Base-by-base conservation (phyloP, 2,329 filamentous ascomycete genomes). In the Furcasterigmium furcatum region DNA sequence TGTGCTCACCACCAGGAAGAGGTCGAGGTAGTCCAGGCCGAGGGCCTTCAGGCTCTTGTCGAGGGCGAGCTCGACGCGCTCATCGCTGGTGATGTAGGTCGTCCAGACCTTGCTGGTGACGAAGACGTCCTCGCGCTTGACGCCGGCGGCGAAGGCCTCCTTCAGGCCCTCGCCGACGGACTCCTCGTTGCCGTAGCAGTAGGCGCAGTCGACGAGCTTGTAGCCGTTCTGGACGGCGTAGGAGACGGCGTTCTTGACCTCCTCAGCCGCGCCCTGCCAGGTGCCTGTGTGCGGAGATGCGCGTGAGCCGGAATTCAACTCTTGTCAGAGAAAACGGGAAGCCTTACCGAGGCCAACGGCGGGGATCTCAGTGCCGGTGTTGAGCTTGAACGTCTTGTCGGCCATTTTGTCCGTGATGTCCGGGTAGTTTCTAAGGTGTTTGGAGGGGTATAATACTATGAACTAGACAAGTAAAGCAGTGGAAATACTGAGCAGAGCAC, bases 61-160 rank as follows among this genome's bases (percentile, higher is more conserved):
- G 29, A 94, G 74, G 29, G 78, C 82, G 57, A 85, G 71, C 66
- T 87, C 83, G 6, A 82, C 82, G 7, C 84, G 76, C 24, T 52
- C 54, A 30, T 48, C 50, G 35, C 47, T 49, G 29, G 79, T 80
- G 65, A 86, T 84, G 71, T 87, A 91, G 42, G 87, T 89, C 59
- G 83, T 85, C 87, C 89, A 95, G 30, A 91, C 78, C 76, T 95
- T 95, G 58, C 84, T 89, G 45, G 88, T 87, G 48, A 95, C 80
- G 68, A 94, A 95, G 50, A 95, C 69, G 47, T 95, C 87, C 62
- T 87, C 80, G 50, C 89, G 80, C 76, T 85, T 87, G 56, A 87
- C 73, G 20, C 88, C 88, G 5, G 80, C 70, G 21, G 71, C 74
- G 58, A 92, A 82, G 24, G 86, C 88, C 46, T 87, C 83, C 61